Base-by-base conservation (phyloP, 176 grass and related monocot species). In the Paspalum vaginatum region DNA sequence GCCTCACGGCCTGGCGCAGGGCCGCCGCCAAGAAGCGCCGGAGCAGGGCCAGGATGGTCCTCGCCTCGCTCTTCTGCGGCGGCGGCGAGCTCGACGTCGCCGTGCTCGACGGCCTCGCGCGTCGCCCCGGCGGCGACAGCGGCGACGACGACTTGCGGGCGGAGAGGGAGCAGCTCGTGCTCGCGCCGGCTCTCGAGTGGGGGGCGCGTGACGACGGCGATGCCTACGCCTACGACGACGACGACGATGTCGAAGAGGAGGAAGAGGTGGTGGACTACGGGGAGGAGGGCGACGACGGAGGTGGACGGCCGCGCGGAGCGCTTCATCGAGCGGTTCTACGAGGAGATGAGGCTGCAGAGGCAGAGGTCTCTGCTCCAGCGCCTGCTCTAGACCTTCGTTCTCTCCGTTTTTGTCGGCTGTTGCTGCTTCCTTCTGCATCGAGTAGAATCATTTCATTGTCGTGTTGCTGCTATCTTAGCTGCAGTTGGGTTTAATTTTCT, bases 241-340 rank as follows among this genome's bases (percentile, higher is more conserved):
- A 74, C 11, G 62, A 7, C 0, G 84, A 6, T 0, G 80, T 27
- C 0, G 59, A 64, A 10, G 9, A 61, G 0, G 72, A 14, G 7
- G 44, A 71, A 8, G 63, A 37, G 16, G 81, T 21, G 2, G 68
- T 14, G 18, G 66, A 76, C 12, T 58, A 40, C 5, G 89, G 76
- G 38, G 88, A 79, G 2, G 95, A 88, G 1, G 91, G 78, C 0
- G 85, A 91, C 4, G 43, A 59, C n/a, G 27, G 89, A 80, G 15
- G 88, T 93, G 7, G 96, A 98, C 69, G 70, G 82, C 74, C 86
- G 90, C 6, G 96, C 96, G 0, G 88, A 95, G 86, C 85, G 86
- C 57, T 99, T 99, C 79, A 99, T 99, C 86, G 70, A 93, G 92
- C 83, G 79, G 61, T 95, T 99, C 72, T 99, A 99, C 59, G 50